Conservation (phyloP, 2,329 filamentous ascomycete genomes). For the Plectosphaerella sp. region DNA sequence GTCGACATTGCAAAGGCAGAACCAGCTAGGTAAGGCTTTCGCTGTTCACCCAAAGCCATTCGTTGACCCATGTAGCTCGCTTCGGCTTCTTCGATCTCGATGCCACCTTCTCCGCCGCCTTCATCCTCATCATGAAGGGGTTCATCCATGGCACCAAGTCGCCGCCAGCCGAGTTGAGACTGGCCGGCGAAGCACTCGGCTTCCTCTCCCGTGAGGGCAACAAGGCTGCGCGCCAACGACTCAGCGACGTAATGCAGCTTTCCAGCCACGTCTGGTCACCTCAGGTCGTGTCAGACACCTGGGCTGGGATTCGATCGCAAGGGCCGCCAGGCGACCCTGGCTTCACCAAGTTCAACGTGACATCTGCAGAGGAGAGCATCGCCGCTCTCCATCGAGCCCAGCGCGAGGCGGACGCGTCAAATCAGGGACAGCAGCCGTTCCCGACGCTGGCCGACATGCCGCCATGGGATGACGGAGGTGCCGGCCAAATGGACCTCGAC, state of each 20-base stretch:
- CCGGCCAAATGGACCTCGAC: slow-evolving; percentile 5
- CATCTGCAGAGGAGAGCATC: slow-evolving; percentile 1
- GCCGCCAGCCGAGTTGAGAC: slow-evolving; percentile 16
- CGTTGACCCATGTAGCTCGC: slow-evolving; percentile 6
- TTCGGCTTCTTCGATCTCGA: slow-evolving; percentile 23
- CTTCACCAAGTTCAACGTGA: neutral
- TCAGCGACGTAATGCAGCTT: slow-evolving; percentile 20
- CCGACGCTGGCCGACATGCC: neutral
- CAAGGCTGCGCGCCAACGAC: slow-evolving; percentile 15
- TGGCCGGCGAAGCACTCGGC: slow-evolving; percentile 16
- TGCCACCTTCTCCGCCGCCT: slow-evolving; percentile 21
- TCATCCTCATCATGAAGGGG: slow-evolving; percentile 20
- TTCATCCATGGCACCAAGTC: slow-evolving; percentile 17
- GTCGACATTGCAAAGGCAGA: slow-evolving; percentile 13
- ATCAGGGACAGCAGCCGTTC: neutral
- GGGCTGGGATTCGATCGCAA: slow-evolving; percentile 4
- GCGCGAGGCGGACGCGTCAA: slow-evolving; percentile 4
- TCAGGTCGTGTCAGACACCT: slow-evolving; percentile 14
- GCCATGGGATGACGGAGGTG: slow-evolving; percentile 11
- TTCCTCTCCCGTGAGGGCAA: slow-evolving; percentile 19
- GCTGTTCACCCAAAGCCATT: neutral
- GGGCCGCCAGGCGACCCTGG: slow-evolving; percentile 1
- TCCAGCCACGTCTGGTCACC: slow-evolving; percentile 19
- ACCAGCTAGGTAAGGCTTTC: slow-evolving; percentile 13
- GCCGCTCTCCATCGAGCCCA: slow-evolving; percentile 5